Evolutionary conservation across 1,139 yeast genomes (phyloP), one percentile per base, ranked within the genome.

Genomic region (Protomyces macrosporus): DNA sequence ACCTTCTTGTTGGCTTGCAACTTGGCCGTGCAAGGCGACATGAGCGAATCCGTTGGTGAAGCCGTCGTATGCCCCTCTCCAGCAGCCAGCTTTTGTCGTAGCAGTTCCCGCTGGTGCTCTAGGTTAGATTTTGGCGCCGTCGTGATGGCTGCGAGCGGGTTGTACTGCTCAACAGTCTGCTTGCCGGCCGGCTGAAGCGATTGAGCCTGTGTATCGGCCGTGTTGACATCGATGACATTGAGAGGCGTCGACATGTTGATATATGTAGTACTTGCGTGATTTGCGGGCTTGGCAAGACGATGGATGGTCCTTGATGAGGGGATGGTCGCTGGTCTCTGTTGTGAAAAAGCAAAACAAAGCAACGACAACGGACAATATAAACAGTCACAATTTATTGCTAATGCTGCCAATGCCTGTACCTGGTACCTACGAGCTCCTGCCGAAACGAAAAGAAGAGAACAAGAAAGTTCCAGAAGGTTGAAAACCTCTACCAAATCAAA

Each of bases 11-110:
- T 83, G 55, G 80, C 80, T 67, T 73, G 81, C 65, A 83, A 73
- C 71, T 82, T 83, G 63, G 81, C 80, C 5, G 85, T 79, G 69
- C 86, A 81, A 40, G 87, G 87, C 16, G 85, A 82, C 73, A 83
- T 73, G 68, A 82, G 70, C 60, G 76, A 78, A 70, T 83, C 86
- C 1, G 86, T 83, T 45, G 87, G 87, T 3, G 86, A 82, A 6
- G 84, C 82, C 69, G 81, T 78, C 66, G 71, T 53, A 51, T 53
- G 48, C 14, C 58, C 62, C 45, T 55, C 55, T 34, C 62, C 53
- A n/a, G 40, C 63, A 39, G 54, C 55, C 16, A 51, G 35, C 52
- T 55, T 66, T 53, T 61, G 50, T 12, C 53, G 52, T 45, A 64
- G 37, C 14, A 64, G 45, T 30, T 64, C 65, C 35, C 62, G 40